A percentile compares a stretch with the other conserved stretches of the same genome.
Conservation (phyloP, 169 alveolate genomes). For the Eimeria praecox region DNA sequence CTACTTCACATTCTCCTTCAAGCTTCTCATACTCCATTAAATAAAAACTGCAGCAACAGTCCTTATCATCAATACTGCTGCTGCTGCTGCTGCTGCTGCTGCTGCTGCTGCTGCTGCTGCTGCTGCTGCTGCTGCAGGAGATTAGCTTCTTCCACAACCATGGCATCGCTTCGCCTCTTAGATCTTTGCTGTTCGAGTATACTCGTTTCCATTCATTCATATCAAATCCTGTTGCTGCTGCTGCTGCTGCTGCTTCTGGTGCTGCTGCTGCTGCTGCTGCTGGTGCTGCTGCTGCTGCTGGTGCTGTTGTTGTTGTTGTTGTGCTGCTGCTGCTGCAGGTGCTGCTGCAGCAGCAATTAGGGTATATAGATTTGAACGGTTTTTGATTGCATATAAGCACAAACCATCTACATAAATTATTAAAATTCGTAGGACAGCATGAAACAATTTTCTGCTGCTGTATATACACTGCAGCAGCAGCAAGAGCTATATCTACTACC, state of each 20-base stretch:
- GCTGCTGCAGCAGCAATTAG: not conserved
- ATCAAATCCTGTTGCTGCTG: too few relatives aligned
- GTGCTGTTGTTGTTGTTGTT: too few relatives aligned
- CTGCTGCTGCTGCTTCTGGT: too few relatives aligned
- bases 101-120: too few relatives aligned
- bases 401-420: constrained; percentile 48
- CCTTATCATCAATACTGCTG: constrained; percentile 95
- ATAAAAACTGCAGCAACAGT: constrained; percentile 96
- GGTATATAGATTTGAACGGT: constrained; percentile 42
- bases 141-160: constrained; percentile 92
- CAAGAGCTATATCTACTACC: constrained; percentile 81
- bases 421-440: not conserved
- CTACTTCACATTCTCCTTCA: constrained; percentile 96
- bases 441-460: not conserved
- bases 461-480: constrained; percentile 18
- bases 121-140: too few relatives aligned
- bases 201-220: constrained; percentile 97
- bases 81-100: too few relatives aligned
- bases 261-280: constrained; percentile 94
- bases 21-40: constrained; percentile 96
- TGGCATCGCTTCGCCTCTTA: constrained; percentile 93
- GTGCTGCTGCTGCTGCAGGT: too few relatives aligned
- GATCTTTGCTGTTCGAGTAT: constrained; percentile 95
- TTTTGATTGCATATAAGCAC: constrained; percentile 51
- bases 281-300: constrained; percentile 75